Evolutionary conservation across 805 yeast genomes (phyloP).

Genomic region (Myxozyma melibiosi): DNA sequence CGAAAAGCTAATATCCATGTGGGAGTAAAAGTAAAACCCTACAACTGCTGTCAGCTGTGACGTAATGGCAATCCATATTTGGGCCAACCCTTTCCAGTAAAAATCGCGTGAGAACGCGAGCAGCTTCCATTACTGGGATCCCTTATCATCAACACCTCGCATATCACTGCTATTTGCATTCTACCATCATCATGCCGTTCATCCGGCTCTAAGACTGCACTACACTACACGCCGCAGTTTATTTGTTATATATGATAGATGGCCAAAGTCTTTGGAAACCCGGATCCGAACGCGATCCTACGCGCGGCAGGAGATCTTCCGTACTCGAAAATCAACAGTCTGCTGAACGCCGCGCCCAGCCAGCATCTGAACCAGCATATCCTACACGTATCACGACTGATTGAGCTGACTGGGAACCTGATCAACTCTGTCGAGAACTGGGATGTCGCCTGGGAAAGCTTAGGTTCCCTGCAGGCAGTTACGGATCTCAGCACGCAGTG

Average conservation of each 20-base stretch:
- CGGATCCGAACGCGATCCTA: background rate
- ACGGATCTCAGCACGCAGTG: background rate
- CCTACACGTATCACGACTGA: background rate
- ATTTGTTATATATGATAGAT: too few relatives aligned
- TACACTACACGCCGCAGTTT: too few relatives aligned
- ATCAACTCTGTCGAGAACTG: background rate
- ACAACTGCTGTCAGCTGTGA: too few relatives aligned
- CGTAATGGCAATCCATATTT: background rate
- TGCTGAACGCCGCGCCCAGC: constrained; percentile 79
- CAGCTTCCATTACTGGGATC: too few relatives aligned
- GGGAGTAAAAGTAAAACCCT: too few relatives aligned
- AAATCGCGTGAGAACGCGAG: background rate
- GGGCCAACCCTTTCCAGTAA: background rate
- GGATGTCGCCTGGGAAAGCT: constrained; percentile 1
- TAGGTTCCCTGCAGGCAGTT: background rate
- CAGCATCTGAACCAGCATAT: constrained; percentile 7
- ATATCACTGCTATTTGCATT: too few relatives aligned
- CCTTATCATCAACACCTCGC: background rate
- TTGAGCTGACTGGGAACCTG: background rate
- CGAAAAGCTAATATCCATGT: too few relatives aligned
- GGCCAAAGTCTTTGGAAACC: background rate
- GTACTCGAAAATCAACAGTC: constrained; percentile 82
- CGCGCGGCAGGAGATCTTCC: constrained; percentile 59
- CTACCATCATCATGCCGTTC: too few relatives aligned
- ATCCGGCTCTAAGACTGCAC: too few relatives aligned